Evolutionary conservation across 1,284 basidiomycete genomes (phyloP), one percentile per base, ranked within the genome.

Genomic region (Boletus hoseneyae): DNA sequence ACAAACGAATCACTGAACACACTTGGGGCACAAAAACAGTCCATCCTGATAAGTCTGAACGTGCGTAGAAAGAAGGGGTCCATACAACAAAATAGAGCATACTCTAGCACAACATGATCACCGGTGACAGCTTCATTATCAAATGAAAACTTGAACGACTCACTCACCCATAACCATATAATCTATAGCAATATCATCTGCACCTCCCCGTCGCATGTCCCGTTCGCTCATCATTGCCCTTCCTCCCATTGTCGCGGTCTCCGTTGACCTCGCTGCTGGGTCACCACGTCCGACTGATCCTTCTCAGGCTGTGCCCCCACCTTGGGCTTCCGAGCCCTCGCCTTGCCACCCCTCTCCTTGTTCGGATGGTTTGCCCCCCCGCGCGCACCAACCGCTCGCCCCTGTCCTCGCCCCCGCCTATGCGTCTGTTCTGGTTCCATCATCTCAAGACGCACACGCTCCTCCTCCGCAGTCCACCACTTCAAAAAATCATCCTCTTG

Each of bases 401-500:
- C 27, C 18, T 11, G 47, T 3, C 3, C 30, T 15, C 10, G 44
- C 6, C 3, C 32, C 18, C 23, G 45, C 9, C 35, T 49, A 2
- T 13, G 12, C 12, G 1, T 6, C 29, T 30, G 12, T 12, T 10
- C 10, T 30, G 3, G 51, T 15, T 18, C 48, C n/a, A 23, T 5
- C 36, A 38, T 55, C 45, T 55, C 62, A 1, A 52, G 15, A 21
- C 39, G 52, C 16, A 87, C 67, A 11, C 87, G 74, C 53, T 82
- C 83, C 68, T 93, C 88, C 65, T 94, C 91, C 6, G 77, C 82
- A 2, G 80, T 73, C 91, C 92, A 94, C 92, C 91, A 94, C 55
- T 74, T 77, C 66, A 93, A 67, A 63, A 94, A 95, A 50, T 90
- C 87, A 2, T 73, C 80, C 67, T 93, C 91, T 51, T 82, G 80